Base-by-base conservation (phyloP, 257 asterid species). In the Orobanche coerulescens region DNA sequence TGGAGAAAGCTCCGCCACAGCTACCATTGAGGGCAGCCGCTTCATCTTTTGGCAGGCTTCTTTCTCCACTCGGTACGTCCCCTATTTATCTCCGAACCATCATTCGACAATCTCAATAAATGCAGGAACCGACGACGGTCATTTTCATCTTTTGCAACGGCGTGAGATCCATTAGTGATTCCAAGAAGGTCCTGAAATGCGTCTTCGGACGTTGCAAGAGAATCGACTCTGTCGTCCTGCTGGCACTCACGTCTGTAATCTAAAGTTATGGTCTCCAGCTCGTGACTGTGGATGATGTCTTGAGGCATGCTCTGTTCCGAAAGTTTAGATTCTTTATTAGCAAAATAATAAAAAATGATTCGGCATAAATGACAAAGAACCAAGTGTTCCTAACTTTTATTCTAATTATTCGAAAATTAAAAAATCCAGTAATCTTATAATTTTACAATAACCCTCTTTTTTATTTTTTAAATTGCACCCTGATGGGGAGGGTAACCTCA, bases 161-260 rank as follows among this genome's bases (percentile, higher is more conserved):
- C 50, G 15, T 70, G 46, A 59, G 88, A 75, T 65, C 94, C 95
- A 61, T 89, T 80, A 40, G n/a, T n/a, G n/a, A 79, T 70, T 42
- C 81, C 80, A 2, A 46, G 57, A 50, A 73, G 69, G 78, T 75
- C 76, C 43, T 62, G 40, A 13, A 67, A 36, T 5, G 74, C 66
- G 16, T 65, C 73, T 61, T 92, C 96, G 6, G 85, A 79, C 30
- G 84, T 79, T n/a, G 98, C 81, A 52, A 92, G 94, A 40, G 98
- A 92, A 75, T 92, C 96, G 2, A 92, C 98, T 9, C 79, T 71
- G 43, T 88, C 98, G 60, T 84, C 83, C 0, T 84, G 94, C 78
- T 83, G 94, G 74, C 98, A 92, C 71, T 92, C 96, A 2, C 95
- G 98, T 67, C 95, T 83, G 76, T 84, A 92, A 67, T 92, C 96